Percentiles rank a stretch among this genome's conserved stretches.
Conservation (phyloP, 768 basidiomycete species). For the Suillus spraguei region DNA sequence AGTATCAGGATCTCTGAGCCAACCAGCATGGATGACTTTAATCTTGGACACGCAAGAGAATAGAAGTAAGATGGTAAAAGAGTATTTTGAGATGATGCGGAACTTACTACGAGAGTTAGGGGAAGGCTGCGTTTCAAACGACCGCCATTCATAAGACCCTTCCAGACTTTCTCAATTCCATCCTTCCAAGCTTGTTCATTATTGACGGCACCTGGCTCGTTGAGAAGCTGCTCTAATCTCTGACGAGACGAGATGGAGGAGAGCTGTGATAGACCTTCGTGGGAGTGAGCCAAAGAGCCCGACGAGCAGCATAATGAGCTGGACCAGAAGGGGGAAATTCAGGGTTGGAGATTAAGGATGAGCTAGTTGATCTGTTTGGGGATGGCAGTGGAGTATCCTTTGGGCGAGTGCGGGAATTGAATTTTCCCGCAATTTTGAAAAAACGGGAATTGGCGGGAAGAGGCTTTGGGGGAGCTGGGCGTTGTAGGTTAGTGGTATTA, state of each 20-base stretch:
- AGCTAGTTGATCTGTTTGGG: constrained; percentile 11
- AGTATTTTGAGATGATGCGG: not conserved
- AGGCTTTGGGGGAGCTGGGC: not conserved
- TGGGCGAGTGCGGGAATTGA: constrained; percentile 12
- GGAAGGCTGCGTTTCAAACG: constrained; percentile 63
- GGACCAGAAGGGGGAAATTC: constrained; percentile 64
- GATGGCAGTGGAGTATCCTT: constrained; percentile 7
- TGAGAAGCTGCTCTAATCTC: constrained; percentile 55
- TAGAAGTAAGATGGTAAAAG: constrained; percentile 15
- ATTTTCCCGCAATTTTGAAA: constrained; percentile 13
- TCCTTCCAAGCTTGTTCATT: constrained; percentile 57
- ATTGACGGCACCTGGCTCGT: constrained; percentile 46
- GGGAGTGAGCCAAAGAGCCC: constrained; percentile 59
- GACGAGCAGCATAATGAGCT: constrained; percentile 61
- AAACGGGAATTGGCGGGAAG: constrained; percentile 11
- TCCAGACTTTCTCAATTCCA: constrained; percentile 65
- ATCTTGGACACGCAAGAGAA: constrained; percentile 43
- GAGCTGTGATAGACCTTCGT: constrained; percentile 19
- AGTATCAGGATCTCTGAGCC: constrained; percentile 70
- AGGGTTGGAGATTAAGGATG: constrained; percentile 12
- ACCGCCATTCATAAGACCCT: constrained; percentile 58
- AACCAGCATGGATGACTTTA: constrained; percentile 71
- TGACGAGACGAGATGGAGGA: constrained; percentile 41
- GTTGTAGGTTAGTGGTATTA: constrained; percentile 7
- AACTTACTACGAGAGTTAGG: constrained; percentile 61